Conservation (phyloP, 2,329 filamentous ascomycete genomes). For the Claviceps sp. region DNA sequence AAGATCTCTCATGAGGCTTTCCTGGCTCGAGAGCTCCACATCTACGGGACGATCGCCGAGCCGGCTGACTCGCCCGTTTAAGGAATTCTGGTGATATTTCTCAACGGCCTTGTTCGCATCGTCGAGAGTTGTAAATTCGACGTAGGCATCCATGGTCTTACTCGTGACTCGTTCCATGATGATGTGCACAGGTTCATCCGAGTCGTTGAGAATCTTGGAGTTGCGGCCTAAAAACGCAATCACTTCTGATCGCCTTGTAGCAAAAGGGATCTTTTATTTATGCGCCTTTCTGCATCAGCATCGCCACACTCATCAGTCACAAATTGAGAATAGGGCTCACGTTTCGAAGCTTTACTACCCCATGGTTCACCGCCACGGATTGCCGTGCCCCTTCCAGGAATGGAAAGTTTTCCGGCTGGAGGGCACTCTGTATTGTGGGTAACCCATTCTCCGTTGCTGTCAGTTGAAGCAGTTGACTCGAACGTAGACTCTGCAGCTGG, state of each 20-base stretch:
- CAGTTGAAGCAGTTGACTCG: slow-evolving; percentile 24
- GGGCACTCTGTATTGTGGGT: slow-evolving; percentile 21
- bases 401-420: slow-evolving; percentile 29
- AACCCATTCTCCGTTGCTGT: slow-evolving; percentile 19
- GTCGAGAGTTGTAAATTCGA: slow-evolving; percentile 39
- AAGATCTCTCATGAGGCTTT: slow-evolving; percentile 44
- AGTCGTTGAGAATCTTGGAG: slow-evolving; percentile 39
- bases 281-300: background rate
- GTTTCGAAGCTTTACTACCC: slow-evolving; percentile 37
- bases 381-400: slow-evolving; percentile 28
- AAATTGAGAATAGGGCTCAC: slow-evolving; percentile 21
- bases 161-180: slow-evolving; percentile 50
- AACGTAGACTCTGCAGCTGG: slow-evolving; percentile 11
- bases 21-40: slow-evolving; percentile 42
- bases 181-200: slow-evolving; percentile 44
- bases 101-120: slow-evolving; percentile 42
- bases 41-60: slow-evolving; percentile 46
- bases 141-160: slow-evolving; percentile 49
- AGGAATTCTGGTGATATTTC: slow-evolving; percentile 27
- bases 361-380: slow-evolving; percentile 18
- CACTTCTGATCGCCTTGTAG: slow-evolving; percentile 38
- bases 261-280: slow-evolving; percentile 38
- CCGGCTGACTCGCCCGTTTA: slow-evolving; percentile 29
- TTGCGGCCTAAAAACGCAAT: slow-evolving; percentile 47
- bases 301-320: no score